Base-by-base conservation (phyloP, 2,329 filamentous ascomycete genomes). In the Chaetomiaceae sp. region DNA sequence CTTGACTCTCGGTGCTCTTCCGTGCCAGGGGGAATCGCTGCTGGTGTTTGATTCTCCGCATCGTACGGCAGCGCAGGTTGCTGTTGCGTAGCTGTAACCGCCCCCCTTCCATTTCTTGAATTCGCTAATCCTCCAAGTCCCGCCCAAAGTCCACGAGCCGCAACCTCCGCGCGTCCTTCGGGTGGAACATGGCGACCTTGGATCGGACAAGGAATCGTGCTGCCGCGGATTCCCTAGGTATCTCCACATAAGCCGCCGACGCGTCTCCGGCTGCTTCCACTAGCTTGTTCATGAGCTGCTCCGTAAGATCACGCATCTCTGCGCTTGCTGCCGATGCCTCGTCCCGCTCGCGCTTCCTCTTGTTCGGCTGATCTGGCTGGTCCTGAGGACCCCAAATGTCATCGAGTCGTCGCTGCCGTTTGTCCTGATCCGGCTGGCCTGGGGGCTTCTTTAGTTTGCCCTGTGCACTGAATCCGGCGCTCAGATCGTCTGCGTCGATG, bases 101-200 rank as follows among this genome's bases (percentile, higher is more conserved):
- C 7, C 40, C 40, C 21, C 19, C 17, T 25, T 5, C 10, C 2
- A 1, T 13, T 23, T 17, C 17, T 23, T 17, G 23, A 27, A 16
- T 7, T 5, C 31, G 40, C 58, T 68, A 81, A 60, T 75, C 75
- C 43, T 83, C 81, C 55, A 85, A 62, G 56, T 84, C 81, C 51
- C 77, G 75, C 14, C 81, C 82, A 71, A 85, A 85, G 63, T 85
- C 81, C 41, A 86, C 67, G 41, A 86, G 65, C 44, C 77, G 74
- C 45, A 86, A 65, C 62, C 69, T 75, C 37, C 71, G 77, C 13
- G 82, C 80, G 66, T 86, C 82, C 55, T 72, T 78, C 3, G 81
- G 81, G 59, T 86, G 81, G 58, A 85, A 84, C 58, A 82, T 77
- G 3, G 83, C 83, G 35, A 83, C 81, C 60, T 83, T 83, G 33